A percentile compares a stretch with the other conserved stretches of the same genome.
These are phyloP conservation scores for Mortierella sp. DNA, from an alignment of 371 early-diverging fungal species.

Conservation along the genomic window DNA sequence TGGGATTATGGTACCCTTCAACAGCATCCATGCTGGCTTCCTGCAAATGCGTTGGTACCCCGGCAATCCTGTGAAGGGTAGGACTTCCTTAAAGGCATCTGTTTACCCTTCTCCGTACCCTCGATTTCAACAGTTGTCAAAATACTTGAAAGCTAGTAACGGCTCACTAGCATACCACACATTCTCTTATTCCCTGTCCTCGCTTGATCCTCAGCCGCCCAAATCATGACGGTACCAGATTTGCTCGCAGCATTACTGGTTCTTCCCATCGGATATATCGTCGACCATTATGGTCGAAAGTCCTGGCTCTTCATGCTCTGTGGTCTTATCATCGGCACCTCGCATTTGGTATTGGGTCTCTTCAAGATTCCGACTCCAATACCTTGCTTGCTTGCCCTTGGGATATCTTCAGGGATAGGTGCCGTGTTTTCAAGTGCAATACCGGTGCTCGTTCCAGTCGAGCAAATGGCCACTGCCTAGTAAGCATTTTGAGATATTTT, in stretches of 20 bases:
- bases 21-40: constrained; percentile 68
- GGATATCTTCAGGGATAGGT: constrained; percentile 59
- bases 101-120: neutral
- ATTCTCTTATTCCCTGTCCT: neutral
- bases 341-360: constrained; percentile 17
- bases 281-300: constrained; percentile 61
- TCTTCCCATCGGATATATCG: constrained; percentile 60
- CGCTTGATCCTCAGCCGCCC: constrained; percentile 16
- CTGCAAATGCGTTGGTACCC: constrained; percentile 67
- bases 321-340: constrained; percentile 13
- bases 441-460: constrained; percentile 12
- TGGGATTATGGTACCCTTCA: constrained; percentile 63
- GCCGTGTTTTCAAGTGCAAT: constrained; percentile 20
- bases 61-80: constrained; percentile 57
- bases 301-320: constrained; percentile 29
- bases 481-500: constrained; percentile 7
- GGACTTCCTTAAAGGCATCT: neutral
- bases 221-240: constrained; percentile 66
- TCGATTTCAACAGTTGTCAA: too few relatives aligned
- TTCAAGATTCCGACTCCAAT: constrained; percentile 54
- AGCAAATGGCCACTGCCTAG: constrained; percentile 20
- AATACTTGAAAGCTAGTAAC: too few relatives aligned
- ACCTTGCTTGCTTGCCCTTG: constrained; percentile 58
- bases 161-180: too few relatives aligned
- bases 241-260: constrained; percentile 64